Evolutionary conservation across 2,329 filamentous ascomycete genomes (phyloP).

Genomic region (Aspergillus aculeatus): DNA sequence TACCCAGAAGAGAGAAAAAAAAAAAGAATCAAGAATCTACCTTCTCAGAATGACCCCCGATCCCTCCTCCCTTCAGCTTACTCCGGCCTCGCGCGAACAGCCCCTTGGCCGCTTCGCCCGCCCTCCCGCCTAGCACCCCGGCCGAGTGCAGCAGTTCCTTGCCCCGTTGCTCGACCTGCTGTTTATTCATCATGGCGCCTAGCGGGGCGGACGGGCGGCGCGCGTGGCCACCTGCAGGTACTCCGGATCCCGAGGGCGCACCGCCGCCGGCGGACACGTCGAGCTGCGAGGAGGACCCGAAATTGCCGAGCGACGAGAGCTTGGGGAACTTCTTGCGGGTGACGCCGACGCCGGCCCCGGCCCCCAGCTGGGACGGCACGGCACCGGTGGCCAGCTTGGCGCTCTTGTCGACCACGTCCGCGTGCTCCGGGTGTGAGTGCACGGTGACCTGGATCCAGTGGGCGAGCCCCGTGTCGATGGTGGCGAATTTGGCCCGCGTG

Average conservation of each 20-base stretch:
- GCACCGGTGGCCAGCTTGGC: constrained; percentile 32
- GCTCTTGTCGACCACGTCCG: constrained; percentile 42
- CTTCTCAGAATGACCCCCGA: constrained; percentile 64
- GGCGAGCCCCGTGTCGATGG: constrained; percentile 71
- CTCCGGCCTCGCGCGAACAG: constrained; percentile 87
- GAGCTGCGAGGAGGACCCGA: constrained; percentile 29
- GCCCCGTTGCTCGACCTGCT: constrained; percentile 74
- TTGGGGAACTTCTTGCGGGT: constrained; percentile 45
- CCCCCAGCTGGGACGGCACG: constrained; percentile 19
- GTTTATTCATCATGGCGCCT: constrained; percentile 49
- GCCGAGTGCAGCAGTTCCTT: constrained; percentile 87
- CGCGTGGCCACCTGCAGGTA: constrained; percentile 17
- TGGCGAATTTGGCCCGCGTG: constrained; percentile 68
- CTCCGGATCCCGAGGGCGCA: no score
- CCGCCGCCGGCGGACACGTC: constrained; percentile 18
- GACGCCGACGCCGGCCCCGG: constrained; percentile 16
- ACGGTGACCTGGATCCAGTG: constrained; percentile 56
- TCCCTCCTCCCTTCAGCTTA: constrained; percentile 63
- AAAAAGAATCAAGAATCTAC: constrained; percentile 69
- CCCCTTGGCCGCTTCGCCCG: constrained; percentile 81
- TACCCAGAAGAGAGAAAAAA: no score
- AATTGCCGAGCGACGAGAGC: constrained; percentile 32
- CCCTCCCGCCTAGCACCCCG: constrained; percentile 67
- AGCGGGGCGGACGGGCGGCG: constrained; percentile 39
- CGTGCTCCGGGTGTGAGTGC: constrained; percentile 54